Evolutionary conservation across 257 asterid species (phyloP).

Genomic region (Solanum chiquidenum): DNA sequence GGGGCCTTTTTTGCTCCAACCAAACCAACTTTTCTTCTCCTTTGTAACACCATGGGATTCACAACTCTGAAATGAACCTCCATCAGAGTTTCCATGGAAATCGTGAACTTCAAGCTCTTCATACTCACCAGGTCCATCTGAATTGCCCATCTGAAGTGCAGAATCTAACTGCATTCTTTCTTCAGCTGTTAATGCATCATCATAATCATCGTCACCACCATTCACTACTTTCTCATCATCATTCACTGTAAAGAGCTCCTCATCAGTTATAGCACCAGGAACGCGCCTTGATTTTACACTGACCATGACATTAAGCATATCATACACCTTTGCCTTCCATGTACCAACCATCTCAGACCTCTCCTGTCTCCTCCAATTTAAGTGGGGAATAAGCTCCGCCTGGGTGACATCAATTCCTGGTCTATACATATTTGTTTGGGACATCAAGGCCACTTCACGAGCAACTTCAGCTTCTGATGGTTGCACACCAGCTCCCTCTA

Average conservation of each 20-base stretch:
- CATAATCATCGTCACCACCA: conserved; percentile 59
- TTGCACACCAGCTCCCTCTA: conserved; percentile 94
- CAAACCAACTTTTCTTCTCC: conserved; percentile 94
- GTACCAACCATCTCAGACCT: conserved; percentile 89
- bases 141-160: conserved; percentile 66
- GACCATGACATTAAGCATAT: conserved; percentile 91
- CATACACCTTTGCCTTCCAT: conserved; percentile 94
- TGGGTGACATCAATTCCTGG: conserved; percentile 98
- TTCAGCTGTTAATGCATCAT: conserved; percentile 89
- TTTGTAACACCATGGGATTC: conserved; percentile 68
- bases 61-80: conserved; percentile 57
- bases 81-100: conserved; percentile 47
- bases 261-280: conserved; percentile 99
- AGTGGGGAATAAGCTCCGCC: conserved; percentile 88
- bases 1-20: conserved; percentile 74
- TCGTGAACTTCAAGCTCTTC: conserved; percentile 68
- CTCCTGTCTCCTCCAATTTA: conserved; percentile 98
- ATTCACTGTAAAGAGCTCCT: conserved; percentile 79
- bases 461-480: conserved; percentile 98
- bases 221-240: conserved; percentile 63
- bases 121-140: conserved; percentile 62
- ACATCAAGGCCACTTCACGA: conserved; percentile 94
- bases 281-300: conserved; percentile 98
- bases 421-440: conserved; percentile 97
- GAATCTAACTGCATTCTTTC: conserved; percentile 89